Percentiles rank a stretch among this genome's conserved stretches.
These are phyloP conservation scores for Ballota nigra DNA, from an alignment of 257 asterid species.

Conservation along the genomic window DNA sequence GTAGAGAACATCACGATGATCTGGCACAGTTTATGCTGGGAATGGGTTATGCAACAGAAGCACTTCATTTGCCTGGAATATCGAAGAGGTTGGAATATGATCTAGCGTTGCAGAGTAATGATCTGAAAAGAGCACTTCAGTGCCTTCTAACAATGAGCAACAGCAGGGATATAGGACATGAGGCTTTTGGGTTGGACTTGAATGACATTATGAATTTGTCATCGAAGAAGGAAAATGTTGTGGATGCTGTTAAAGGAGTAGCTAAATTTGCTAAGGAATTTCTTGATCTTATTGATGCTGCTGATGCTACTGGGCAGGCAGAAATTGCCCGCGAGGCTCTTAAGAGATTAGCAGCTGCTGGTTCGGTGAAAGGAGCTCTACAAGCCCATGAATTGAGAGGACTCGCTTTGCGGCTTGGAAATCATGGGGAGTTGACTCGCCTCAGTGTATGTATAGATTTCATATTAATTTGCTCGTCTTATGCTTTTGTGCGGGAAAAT, in stretches of 20 bases:
- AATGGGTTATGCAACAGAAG: conserved; percentile 99
- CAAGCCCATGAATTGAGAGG: conserved; percentile 85
- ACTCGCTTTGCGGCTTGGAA: conserved; percentile 87
- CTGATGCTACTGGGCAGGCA: conserved; percentile 94
- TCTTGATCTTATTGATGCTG: conserved; percentile 86
- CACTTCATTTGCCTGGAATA: conserved; percentile 96
- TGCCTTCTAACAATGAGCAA: conserved; percentile 95
- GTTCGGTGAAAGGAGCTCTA: conserved; percentile 92
- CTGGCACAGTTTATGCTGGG: conserved; percentile 96
- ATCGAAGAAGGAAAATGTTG: conserved; percentile 73
- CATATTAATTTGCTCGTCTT: background rate
- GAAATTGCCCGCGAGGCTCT: conserved; percentile 97
- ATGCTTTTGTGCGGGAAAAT: background rate
- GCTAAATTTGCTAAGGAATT: conserved; percentile 89
- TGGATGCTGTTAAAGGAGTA: conserved; percentile 92
- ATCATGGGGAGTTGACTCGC: conserved; percentile 96
- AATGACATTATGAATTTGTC: conserved; percentile 84
- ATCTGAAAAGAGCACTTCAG: conserved; percentile 84
- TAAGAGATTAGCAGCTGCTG: conserved; percentile 94
- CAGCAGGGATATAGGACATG: conserved; percentile 92
- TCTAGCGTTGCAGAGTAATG: conserved; percentile 91
- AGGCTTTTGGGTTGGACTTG: conserved; percentile 77
- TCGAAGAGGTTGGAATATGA: conserved; percentile 92
- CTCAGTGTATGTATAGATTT: conserved; percentile 64
- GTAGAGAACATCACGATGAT: conserved; percentile 96